Evolutionary conservation across 352 stramenopile genomes (phyloP).

Genomic region (Hyaloperonospora arabidopsidis): DNA sequence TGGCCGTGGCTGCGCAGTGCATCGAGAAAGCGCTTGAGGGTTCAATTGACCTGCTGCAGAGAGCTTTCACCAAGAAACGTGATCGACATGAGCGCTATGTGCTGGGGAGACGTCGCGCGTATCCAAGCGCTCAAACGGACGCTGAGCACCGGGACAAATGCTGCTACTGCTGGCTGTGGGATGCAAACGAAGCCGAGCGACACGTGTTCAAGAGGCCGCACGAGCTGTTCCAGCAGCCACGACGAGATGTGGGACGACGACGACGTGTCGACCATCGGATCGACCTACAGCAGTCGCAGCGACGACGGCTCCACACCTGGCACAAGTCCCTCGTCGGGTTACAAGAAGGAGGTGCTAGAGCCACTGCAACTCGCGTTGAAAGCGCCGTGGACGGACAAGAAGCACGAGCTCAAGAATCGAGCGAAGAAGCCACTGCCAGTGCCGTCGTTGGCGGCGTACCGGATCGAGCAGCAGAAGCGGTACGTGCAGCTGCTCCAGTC

Average conservation of each 20-base stretch:
- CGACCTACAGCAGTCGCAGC: slow-evolving; percentile 29
- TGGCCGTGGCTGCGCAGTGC: too few species aligned
- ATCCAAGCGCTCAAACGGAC: slow-evolving; percentile 30
- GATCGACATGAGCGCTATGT: slow-evolving; percentile 23
- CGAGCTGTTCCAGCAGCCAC: slow-evolving; percentile 40
- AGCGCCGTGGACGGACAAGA: slow-evolving; percentile 15
- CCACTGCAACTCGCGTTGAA: slow-evolving; percentile 18
- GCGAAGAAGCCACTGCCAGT: slow-evolving; percentile 5
- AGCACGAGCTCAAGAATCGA: slow-evolving; percentile 11
- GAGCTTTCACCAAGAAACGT: too few species aligned
- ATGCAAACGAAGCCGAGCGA: slow-evolving; percentile 21
- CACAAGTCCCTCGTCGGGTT: slow-evolving; percentile 8
- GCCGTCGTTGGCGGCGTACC: slow-evolving; percentile 7
- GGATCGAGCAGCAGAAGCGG: slow-evolving; percentile 11
- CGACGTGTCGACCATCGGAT: slow-evolving; percentile 30
- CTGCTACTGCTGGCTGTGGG: slow-evolving; percentile 3
- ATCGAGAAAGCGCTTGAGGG: too few species aligned
- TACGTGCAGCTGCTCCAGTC: slow-evolving; percentile 9
- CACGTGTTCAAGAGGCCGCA: slow-evolving; percentile 29
- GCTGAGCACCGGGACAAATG: slow-evolving; percentile 5
- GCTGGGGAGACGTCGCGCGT: slow-evolving; percentile 33
- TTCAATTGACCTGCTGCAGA: too few species aligned
- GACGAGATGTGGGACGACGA: slow-evolving; percentile 45
- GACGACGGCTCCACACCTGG: slow-evolving; percentile 28
- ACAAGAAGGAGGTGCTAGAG: slow-evolving; percentile 8